These are phyloP conservation scores for Alternaria sp. DNA, from an alignment of 2,329 filamentous ascomycete species.

Conservation along the genomic window DNA sequence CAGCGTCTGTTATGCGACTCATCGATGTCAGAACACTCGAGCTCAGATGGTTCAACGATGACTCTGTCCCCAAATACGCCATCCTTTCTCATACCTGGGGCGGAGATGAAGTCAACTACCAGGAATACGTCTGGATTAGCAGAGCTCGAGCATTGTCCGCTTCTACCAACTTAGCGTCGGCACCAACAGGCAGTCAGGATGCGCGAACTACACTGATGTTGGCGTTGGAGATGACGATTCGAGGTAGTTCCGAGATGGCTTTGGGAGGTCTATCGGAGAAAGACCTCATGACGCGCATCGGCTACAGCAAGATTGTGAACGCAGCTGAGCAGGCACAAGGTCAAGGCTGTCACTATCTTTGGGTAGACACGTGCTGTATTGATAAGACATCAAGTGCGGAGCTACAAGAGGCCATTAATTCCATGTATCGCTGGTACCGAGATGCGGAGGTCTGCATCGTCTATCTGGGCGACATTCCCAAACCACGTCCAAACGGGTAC, in stretches of 20 bases:
- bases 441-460: constrained; percentile 27
- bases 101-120: constrained; percentile 20
- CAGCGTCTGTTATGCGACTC: constrained; percentile 30
- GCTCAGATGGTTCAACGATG: constrained; percentile 28
- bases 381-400: constrained; percentile 31
- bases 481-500: neutral
- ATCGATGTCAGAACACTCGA: constrained; percentile 32
- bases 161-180: neutral
- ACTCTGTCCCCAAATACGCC: constrained; percentile 27
- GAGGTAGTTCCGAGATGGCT: constrained; percentile 10
- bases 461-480: constrained; percentile 24
- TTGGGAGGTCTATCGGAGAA: constrained; percentile 15
- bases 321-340: constrained; percentile 17
- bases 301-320: constrained; percentile 27
- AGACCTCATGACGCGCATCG: constrained; percentile 20
- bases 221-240: constrained; percentile 28
- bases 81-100: constrained; percentile 34
- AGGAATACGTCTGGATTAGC: constrained; percentile 26
- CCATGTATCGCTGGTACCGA: constrained; percentile 36
- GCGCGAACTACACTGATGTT: constrained; percentile 19
- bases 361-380: constrained; percentile 37
- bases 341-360: constrained; percentile 23
- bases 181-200: constrained; percentile 10
- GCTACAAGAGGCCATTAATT: constrained; percentile 33
- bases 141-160: constrained; percentile 15